phyloP scores from a whole-genome alignment of 805 yeast genomes.

The Wickerhamomyces pijperi region DNA sequence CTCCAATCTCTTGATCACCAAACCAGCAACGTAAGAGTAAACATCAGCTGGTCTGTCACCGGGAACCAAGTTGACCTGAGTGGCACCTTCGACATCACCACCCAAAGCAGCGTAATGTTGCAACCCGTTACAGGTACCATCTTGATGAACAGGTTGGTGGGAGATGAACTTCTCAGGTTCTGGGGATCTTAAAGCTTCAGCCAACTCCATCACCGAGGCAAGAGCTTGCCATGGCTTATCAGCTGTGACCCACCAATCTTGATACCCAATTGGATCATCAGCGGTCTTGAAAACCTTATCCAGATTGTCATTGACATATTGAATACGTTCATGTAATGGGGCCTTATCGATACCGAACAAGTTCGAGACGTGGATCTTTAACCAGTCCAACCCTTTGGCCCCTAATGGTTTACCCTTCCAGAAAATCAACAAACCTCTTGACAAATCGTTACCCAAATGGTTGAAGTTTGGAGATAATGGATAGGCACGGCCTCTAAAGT shows the following conservation, averaged over 20 bases:
- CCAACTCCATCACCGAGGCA: slow-evolving; percentile 57
- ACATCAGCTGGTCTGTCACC: slow-evolving; percentile 70
- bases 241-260: slow-evolving; percentile 60
- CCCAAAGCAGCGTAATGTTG: slow-evolving; percentile 85
- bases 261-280: slow-evolving; percentile 43
- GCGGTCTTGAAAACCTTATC: slow-evolving; percentile 49
- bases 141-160: slow-evolving; percentile 75
- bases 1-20: slow-evolving; percentile 46
- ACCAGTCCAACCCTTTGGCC: slow-evolving; percentile 54
- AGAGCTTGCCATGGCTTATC: slow-evolving; percentile 82
- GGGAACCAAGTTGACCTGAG: slow-evolving; percentile 65
- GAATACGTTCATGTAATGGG: slow-evolving; percentile 50
- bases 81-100: slow-evolving; percentile 77
- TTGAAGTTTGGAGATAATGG: slow-evolving; percentile 75
- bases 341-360: slow-evolving; percentile 68
- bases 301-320: slow-evolving; percentile 46
- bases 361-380: slow-evolving; percentile 66
- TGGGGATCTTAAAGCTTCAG: slow-evolving; percentile 45
- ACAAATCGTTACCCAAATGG: slow-evolving; percentile 70
- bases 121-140: slow-evolving; percentile 79
- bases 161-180: slow-evolving; percentile 60
- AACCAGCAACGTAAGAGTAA: slow-evolving; percentile 55
- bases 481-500: slow-evolving; percentile 77
- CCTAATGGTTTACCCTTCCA: slow-evolving; percentile 74
- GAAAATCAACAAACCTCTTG: slow-evolving; percentile 58